These are phyloP conservation scores for Cnidoscolus chayamansa DNA, from an alignment of 441 rosid species.

Conservation along the genomic window DNA sequence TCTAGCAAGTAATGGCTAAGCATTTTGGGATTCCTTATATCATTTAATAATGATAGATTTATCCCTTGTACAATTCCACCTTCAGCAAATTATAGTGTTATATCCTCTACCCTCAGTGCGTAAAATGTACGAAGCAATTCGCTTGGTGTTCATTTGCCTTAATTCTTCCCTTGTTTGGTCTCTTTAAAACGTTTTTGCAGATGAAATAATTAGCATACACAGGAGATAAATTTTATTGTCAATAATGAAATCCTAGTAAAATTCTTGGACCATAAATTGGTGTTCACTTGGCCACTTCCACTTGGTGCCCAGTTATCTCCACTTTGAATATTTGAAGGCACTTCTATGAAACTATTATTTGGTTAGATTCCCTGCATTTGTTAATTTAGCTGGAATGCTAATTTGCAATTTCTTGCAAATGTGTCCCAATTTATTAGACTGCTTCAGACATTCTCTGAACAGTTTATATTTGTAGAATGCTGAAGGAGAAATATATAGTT, in stretches of 20 bases:
- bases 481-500: not conserved
- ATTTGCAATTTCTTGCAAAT: no score
- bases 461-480: not conserved
- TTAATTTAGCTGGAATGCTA: not conserved
- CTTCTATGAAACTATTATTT: not conserved
- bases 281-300: not conserved
- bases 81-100: no score
- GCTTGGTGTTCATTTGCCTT: not conserved
- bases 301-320: not conserved
- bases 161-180: not conserved
- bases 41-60: not conserved
- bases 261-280: not conserved
- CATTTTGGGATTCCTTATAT: not conserved
- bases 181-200: not conserved
- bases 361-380: not conserved
- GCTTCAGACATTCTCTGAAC: not conserved
- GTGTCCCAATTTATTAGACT: not conserved
- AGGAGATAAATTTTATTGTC: not conserved
- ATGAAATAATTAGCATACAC: not conserved
- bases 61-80: no score
- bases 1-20: not conserved
- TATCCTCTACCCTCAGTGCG: no score
- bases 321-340: not conserved
- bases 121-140: not conserved
- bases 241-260: not conserved